These are phyloP conservation scores for Globisporangium paroecandrum DNA, from an alignment of 352 stramenopile genomes.

Conservation along the genomic window DNA sequence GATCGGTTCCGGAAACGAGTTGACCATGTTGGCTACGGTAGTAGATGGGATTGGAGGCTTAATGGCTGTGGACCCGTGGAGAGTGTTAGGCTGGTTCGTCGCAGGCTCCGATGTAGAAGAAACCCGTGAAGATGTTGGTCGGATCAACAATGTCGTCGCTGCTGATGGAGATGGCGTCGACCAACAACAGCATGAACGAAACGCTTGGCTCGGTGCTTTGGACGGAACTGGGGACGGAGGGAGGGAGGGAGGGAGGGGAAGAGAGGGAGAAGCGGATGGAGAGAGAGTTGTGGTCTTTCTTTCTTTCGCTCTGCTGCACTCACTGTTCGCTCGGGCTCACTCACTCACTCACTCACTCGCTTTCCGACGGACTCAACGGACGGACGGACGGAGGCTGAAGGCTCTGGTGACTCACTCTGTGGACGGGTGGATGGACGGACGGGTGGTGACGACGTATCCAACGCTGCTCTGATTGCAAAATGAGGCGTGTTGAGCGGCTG, in stretches of 20 bases:
- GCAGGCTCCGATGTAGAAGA: conserved; percentile 89
- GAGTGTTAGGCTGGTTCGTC: conserved; percentile 85
- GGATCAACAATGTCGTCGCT: conserved; percentile 87
- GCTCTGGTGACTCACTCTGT: neutral
- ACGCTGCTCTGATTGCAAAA: conserved; percentile 7
- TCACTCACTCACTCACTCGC: conserved; percentile 11
- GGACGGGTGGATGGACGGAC: neutral
- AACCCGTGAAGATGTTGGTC: conserved; percentile 86
- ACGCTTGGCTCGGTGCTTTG: conserved; percentile 4
- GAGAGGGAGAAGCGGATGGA: conserved; percentile 4
- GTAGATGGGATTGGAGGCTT: conserved; percentile 6
- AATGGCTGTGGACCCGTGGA: conserved; percentile 13
- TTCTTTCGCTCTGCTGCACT: conserved; percentile 19
- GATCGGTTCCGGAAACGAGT: conserved; percentile 68
- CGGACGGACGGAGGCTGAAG: neutral
- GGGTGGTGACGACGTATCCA: conserved; percentile 6
- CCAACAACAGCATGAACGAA: conserved; percentile 82
- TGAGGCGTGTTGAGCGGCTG: neutral
- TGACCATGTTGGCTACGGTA: conserved; percentile 29
- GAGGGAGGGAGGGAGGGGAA: neutral
- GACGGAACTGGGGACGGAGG: conserved; percentile 1
- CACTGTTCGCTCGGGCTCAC: conserved; percentile 12
- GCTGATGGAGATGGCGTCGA: conserved; percentile 63
- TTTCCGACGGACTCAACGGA: neutral
- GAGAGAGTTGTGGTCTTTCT: conserved; percentile 16